These are phyloP conservation scores for Quercus wislizeni DNA, from an alignment of 306 rosid species.

Conservation along the genomic window DNA sequence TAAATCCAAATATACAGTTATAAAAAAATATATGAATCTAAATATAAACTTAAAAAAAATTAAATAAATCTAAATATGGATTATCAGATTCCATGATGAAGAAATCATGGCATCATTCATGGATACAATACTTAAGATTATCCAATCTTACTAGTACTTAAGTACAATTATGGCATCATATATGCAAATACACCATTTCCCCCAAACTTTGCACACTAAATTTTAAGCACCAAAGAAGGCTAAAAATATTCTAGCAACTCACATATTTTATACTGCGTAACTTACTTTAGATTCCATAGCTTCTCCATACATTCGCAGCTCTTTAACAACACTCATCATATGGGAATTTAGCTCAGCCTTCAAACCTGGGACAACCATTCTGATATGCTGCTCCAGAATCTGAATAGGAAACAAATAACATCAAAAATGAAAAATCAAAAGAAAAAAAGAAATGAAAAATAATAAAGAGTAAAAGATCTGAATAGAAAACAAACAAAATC, in stretches of 20 bases:
- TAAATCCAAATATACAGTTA: neutral
- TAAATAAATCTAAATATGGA: neutral
- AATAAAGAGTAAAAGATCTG: neutral
- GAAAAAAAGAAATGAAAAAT: neutral
- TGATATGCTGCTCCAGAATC: constrained; percentile 49
- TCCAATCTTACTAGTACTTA: neutral
- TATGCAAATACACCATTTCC: neutral
- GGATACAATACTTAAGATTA: neutral
- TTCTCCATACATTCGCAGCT: constrained; percentile 32
- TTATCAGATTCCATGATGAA: neutral
- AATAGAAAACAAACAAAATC: constrained; percentile 1
- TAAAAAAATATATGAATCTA: neutral
- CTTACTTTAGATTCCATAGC: constrained; percentile 32
- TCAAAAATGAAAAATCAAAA: neutral
- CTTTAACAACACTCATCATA: constrained; percentile 19
- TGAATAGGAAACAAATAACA: constrained; percentile 10
- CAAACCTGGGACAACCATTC: constrained; percentile 34
- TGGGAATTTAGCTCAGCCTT: constrained; percentile 35
- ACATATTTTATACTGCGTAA: neutral
- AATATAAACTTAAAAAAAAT: neutral
- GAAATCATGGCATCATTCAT: neutral
- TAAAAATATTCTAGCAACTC: neutral
- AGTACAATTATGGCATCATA: neutral
- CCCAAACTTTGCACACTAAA: neutral
- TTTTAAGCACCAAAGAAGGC: neutral